A percentile compares a stretch with the other conserved stretches of the same genome.
These are phyloP conservation scores for Zopfia rhizophila DNA, from an alignment of 2,329 filamentous ascomycete genomes.

Conservation along the genomic window DNA sequence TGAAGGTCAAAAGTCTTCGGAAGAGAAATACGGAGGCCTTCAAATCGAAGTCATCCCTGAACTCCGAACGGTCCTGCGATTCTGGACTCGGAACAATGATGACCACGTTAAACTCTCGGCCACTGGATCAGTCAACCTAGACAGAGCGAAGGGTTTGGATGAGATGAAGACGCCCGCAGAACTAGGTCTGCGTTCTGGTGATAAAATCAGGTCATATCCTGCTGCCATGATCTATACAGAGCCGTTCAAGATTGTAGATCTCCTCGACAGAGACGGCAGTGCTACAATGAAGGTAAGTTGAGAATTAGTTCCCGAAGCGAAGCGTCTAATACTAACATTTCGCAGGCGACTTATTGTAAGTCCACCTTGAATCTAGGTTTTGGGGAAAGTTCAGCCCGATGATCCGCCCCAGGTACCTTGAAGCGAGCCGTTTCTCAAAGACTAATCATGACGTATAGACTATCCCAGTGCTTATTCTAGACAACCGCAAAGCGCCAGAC, in stretches of 20 bases:
- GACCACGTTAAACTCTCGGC: background rate
- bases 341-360: too few relatives aligned
- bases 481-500: too few relatives aligned
- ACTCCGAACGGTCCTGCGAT: background rate
- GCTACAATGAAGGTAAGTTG: too few relatives aligned
- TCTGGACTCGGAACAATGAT: conserved; percentile 1
- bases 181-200: background rate
- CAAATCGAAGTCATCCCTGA: background rate
- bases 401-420: too few relatives aligned
- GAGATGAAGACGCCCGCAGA: conserved; percentile 4
- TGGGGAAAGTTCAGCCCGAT: too few relatives aligned
- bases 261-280: too few relatives aligned
- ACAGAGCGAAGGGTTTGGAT: background rate
- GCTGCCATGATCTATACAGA: background rate
- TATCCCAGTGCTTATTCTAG: too few relatives aligned
- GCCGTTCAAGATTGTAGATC: background rate
- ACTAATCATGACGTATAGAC: too few relatives aligned
- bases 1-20: background rate
- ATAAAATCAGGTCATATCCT: conserved; percentile 2
- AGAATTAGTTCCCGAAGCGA: too few relatives aligned
- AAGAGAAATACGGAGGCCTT: background rate
- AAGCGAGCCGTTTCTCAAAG: too few relatives aligned
- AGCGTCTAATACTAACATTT: too few relatives aligned
- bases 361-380: too few relatives aligned
- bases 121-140: background rate